A percentile compares a stretch with the other conserved stretches of the same genome.
phyloP scores from a whole-genome alignment of 257 asterid genomes.

The Linaria vulgaris region DNA sequence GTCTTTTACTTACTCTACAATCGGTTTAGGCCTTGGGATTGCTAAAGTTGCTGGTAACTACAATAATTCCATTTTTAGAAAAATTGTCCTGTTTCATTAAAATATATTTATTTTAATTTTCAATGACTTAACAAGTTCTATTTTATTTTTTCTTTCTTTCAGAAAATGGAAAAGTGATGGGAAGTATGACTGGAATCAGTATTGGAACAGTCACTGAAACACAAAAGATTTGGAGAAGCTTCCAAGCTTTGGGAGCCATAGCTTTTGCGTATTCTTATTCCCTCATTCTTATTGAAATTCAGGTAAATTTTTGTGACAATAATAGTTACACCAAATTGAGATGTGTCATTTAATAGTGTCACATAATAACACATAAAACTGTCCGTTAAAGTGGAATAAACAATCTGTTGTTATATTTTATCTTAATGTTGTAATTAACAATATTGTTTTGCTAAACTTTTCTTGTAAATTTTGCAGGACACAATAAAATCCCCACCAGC shows the following conservation, averaged over 20 bases:
- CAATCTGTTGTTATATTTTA: too few relatives aligned
- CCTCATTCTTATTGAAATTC: constrained; percentile 48
- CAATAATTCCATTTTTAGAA: too few relatives aligned
- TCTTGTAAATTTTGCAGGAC: constrained; percentile 3
- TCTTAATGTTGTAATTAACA: background rate
- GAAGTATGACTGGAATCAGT: constrained; percentile 22
- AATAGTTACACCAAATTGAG: too few relatives aligned
- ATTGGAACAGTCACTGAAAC: constrained; percentile 29
- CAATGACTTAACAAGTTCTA: background rate
- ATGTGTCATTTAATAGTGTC: too few relatives aligned
- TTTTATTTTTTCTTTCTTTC: background rate
- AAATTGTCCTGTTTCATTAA: background rate
- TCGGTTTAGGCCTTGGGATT: constrained; percentile 56
- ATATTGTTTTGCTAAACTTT: background rate
- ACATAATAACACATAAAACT: too few relatives aligned
- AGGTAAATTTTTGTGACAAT: constrained; percentile 9
- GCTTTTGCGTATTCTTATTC: constrained; percentile 69
- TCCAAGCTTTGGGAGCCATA: constrained; percentile 54
- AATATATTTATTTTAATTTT: background rate
- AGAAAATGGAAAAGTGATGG: background rate
- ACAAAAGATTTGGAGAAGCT: constrained; percentile 50
- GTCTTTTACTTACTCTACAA: constrained; percentile 55
- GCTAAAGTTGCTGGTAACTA: constrained; percentile 49
- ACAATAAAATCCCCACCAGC: constrained; percentile 31
- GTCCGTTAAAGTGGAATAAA: too few relatives aligned